A percentile compares a stretch with the other conserved stretches of the same genome.
phyloP scores from a whole-genome alignment of 352 stramenopile species.

The Phytopythium helicoides region DNA sequence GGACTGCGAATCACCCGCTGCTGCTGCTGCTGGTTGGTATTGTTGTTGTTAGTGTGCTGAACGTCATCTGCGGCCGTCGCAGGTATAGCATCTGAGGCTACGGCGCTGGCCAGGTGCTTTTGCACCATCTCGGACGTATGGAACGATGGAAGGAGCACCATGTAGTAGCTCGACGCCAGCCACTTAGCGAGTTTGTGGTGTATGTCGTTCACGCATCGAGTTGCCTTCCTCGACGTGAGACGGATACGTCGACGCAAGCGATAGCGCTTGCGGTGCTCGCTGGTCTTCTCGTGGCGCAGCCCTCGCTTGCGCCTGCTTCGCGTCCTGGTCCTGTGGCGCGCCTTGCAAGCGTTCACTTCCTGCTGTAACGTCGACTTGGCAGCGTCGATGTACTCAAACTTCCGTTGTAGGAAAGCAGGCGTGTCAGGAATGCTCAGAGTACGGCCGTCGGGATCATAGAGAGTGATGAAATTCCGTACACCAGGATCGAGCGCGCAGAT shows the following conservation, averaged over 20 bases:
- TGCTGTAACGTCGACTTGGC: conserved; percentile 1
- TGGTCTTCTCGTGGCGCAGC: background rate
- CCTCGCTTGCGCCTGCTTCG: background rate
- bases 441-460: conserved; percentile 9
- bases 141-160: conserved; percentile 15
- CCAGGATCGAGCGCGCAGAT: conserved; percentile 15
- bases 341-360: conserved; percentile 3
- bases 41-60: no score
- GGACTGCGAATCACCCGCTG: conserved; percentile 8
- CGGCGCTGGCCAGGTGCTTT: conserved; percentile 1
- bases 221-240: background rate
- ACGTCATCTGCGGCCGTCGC: background rate
- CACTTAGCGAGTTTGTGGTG: conserved; percentile 7
- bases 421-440: conserved; percentile 8
- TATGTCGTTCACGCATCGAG: conserved; percentile 7
- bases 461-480: conserved; percentile 8
- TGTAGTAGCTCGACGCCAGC: conserved; percentile 4
- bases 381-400: conserved; percentile 3
- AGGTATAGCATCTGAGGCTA: conserved; percentile 7
- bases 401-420: background rate
- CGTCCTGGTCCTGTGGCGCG: background rate
- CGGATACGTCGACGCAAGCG: conserved; percentile 7
- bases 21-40: background rate
- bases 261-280: conserved; percentile 3
- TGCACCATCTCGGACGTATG: conserved; percentile 11